Percentiles rank a stretch among this genome's conserved stretches.
These are phyloP conservation scores for Garcia nutans DNA, from an alignment of 345 rosid genomes.

Conservation along the genomic window DNA sequence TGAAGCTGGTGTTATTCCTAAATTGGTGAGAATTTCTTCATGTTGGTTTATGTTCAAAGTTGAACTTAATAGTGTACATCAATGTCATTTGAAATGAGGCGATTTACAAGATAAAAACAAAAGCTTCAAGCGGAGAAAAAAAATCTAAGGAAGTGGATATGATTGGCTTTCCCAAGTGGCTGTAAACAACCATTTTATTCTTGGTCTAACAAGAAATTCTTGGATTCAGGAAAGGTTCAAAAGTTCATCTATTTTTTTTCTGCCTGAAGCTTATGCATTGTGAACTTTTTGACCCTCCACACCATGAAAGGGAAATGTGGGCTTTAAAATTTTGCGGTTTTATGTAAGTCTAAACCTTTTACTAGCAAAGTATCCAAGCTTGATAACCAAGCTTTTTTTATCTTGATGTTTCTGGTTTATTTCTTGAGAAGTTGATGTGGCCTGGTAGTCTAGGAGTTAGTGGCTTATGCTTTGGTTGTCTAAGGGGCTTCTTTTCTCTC, in stretches of 20 bases:
- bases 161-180: neutral
- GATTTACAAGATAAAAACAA: neutral
- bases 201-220: neutral
- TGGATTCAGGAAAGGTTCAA: neutral
- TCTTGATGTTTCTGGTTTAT: neutral
- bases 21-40: slow-evolving; percentile 53
- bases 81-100: neutral
- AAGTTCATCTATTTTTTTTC: neutral
- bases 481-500: neutral
- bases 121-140: neutral
- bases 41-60: neutral
- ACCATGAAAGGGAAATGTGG: neutral
- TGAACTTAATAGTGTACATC: neutral
- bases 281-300: neutral
- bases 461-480: neutral
- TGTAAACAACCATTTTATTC: neutral
- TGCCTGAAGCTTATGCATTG: neutral
- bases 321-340: neutral
- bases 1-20: slow-evolving; percentile 76
- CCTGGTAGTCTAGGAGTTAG: neutral
- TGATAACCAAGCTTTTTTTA: neutral
- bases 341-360: neutral
- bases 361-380: no score
- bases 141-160: neutral
- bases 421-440: neutral